A percentile compares a stretch with the other conserved stretches of the same genome.
Evolutionary conservation across 2,329 filamentous ascomycete genomes (phyloP).

Genomic region (Fusarium haematococcum): DNA sequence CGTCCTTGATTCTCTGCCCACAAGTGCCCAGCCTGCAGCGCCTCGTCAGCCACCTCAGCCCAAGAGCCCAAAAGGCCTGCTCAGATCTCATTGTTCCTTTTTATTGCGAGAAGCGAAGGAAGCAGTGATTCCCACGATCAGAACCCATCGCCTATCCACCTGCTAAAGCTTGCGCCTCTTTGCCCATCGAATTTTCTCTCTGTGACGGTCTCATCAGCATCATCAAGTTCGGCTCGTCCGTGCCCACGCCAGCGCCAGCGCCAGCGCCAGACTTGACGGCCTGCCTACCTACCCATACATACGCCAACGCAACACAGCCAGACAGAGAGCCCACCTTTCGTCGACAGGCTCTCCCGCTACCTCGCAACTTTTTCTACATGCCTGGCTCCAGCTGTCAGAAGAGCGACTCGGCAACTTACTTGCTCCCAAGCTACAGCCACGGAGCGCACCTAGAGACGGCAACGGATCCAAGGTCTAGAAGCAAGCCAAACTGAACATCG

Average conservation of each 20-base stretch:
- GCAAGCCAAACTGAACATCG: conserved; percentile 1
- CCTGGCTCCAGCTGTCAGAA: not conserved
- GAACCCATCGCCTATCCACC: conserved; percentile 4
- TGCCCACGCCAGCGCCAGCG: conserved; percentile 20
- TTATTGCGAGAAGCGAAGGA: conserved; percentile 1
- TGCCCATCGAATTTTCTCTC: conserved; percentile 12
- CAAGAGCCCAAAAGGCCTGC: conserved; percentile 5
- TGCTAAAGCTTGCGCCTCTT: conserved; percentile 28
- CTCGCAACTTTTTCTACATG: not conserved
- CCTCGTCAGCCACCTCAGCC: conserved; percentile 40
- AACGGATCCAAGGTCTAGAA: not conserved
- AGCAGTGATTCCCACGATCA: not conserved
- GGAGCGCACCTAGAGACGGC: not conserved
- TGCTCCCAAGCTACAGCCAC: not conserved
- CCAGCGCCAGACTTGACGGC: not conserved
- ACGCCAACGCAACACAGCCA: conserved; percentile 14
- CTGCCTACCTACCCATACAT: not conserved
- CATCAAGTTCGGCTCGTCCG: conserved; percentile 1
- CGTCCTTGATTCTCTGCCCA: conserved; percentile 8
- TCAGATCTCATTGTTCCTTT: not conserved
- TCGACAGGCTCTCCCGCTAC: not conserved
- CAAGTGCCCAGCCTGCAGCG: conserved; percentile 22
- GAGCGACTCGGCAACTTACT: not conserved
- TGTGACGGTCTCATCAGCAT: not conserved
- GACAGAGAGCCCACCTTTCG: conserved; percentile 14